Evolutionary conservation across 2,329 filamentous ascomycete species (phyloP).

Genomic region (Pseudocercospora fuligena): DNA sequence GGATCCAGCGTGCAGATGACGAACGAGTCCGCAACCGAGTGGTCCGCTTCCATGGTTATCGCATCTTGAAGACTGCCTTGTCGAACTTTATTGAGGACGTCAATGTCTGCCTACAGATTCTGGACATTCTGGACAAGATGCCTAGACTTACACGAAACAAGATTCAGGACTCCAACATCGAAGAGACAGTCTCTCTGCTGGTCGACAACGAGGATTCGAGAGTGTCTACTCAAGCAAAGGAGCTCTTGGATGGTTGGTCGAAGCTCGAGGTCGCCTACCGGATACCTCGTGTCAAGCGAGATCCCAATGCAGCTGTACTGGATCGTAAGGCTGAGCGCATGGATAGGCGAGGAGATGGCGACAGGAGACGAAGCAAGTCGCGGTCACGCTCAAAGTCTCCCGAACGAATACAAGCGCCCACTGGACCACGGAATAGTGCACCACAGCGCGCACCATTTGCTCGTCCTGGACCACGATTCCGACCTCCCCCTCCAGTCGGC

Average conservation of each 20-base stretch:
- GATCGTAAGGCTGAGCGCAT: constrained; percentile 67
- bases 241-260: constrained; percentile 82
- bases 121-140: constrained; percentile 86
- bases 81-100: constrained; percentile 85
- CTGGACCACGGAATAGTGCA: constrained; percentile 58
- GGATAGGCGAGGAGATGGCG: constrained; percentile 60
- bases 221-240: constrained; percentile 72
- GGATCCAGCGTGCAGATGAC: constrained; percentile 85
- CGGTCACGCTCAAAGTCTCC: constrained; percentile 55
- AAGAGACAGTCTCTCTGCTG: constrained; percentile 75
- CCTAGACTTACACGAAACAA: constrained; percentile 95
- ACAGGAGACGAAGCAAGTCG: constrained; percentile 55
- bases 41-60: constrained; percentile 95
- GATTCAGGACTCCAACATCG: constrained; percentile 94
- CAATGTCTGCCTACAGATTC: constrained; percentile 85
- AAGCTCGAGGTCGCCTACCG: constrained; percentile 89
- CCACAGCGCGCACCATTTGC: constrained; percentile 64
- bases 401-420: constrained; percentile 52
- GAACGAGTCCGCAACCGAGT: constrained; percentile 86
- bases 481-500: constrained; percentile 53
- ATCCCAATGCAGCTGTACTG: constrained; percentile 62
- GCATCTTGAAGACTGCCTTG: constrained; percentile 86
- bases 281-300: constrained; percentile 87
- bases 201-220: constrained; percentile 67
- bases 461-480: constrained; percentile 48